Percentiles rank a stretch among this genome's conserved stretches.
phyloP scores from a whole-genome alignment of 208 protist genomes.

The Leishmania lainsoni region DNA sequence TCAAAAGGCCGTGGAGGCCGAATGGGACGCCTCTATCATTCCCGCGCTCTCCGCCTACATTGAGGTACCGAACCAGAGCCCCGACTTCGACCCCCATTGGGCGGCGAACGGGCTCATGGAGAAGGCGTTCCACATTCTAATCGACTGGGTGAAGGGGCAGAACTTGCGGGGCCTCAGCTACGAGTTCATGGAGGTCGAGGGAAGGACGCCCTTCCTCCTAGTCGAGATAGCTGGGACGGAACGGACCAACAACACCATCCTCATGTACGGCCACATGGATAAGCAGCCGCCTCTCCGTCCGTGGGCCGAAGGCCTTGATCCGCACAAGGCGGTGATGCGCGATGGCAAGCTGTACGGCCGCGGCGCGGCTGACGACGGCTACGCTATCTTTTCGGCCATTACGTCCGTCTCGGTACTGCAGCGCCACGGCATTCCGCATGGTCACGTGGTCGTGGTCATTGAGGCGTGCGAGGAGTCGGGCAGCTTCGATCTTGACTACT shows the following conservation, averaged over 20 bases:
- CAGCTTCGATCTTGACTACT: constrained; percentile 87
- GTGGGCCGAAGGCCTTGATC: constrained; percentile 92
- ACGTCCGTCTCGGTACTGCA: constrained; percentile 79
- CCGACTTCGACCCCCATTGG: constrained; percentile 90
- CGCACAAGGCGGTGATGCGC: constrained; percentile 83
- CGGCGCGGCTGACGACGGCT: constrained; percentile 92
- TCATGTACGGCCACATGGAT: constrained; percentile 97
- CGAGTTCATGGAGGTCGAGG: constrained; percentile 77
- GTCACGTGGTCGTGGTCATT: constrained; percentile 82
- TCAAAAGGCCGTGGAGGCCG: constrained; percentile 49
- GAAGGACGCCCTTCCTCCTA: constrained; percentile 86
- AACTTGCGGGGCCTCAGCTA: constrained; percentile 74
- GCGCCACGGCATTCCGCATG: constrained; percentile 79
- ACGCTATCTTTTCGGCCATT: constrained; percentile 86
- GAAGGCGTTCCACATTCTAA: constrained; percentile 86
- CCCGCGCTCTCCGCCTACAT: constrained; percentile 88
- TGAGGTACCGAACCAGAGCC: constrained; percentile 94
- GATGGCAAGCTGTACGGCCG: constrained; percentile 93
- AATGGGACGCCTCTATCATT: constrained; percentile 91
- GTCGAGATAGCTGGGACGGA: constrained; percentile 77
- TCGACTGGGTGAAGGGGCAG: constrained; percentile 90
- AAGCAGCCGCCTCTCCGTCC: constrained; percentile 95
- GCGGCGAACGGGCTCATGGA: constrained; percentile 88
- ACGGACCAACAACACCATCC: constrained; percentile 64
- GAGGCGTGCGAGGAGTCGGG: constrained; percentile 93